Evolutionary conservation across 768 basidiomycete genomes (phyloP), one percentile per base, ranked within the genome.

Genomic region (Pleurotus tuber-regium): DNA sequence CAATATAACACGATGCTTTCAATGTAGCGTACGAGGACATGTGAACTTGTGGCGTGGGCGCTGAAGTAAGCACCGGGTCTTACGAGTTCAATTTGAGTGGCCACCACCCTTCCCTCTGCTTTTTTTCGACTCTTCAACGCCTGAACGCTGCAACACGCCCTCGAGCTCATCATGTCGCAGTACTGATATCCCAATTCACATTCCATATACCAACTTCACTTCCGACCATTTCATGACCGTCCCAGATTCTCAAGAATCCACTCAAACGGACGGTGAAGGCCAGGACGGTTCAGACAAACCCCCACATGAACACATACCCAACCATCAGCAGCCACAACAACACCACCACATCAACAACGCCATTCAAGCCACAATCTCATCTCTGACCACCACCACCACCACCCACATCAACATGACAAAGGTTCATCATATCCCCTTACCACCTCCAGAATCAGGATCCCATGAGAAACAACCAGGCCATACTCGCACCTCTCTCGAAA

Each of bases 261-360:
- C 79, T 23, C 75, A 76, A 59, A 65, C 75, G 44, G 83, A 84
- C 55, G 72, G 75, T 52, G 84, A 86, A 55, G 72, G 75, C 43
- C 69, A 74, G 42, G 83, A 86, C 61, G 70, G 76, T 51, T 70
- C 80, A 61, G 84, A 86, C 66, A 82, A 79, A 70, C 81, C 82
- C 23, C 77, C 80, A 57, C 73, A 74, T 64, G 63, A 59, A 43
- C 57, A 63, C 50, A 56, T 64, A 61, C 55, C 50, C 61, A 64
- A 48, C 47, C 66, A 35, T 55, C 61, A 51, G 54, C 62, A 52
- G 57, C 57, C 42, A 43, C 59, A 53, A 61, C 51, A 51, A 42
- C 52, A 41, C 58, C 42, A 49, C 53, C 52, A 57, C 62, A 23
- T n/a, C 55, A 24, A 14, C 5, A 24, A 25, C 28, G n/a, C 39